Evolutionary conservation across 148 eudicot genomes (phyloP).

Genomic region (Amaranthus palmeri): DNA sequence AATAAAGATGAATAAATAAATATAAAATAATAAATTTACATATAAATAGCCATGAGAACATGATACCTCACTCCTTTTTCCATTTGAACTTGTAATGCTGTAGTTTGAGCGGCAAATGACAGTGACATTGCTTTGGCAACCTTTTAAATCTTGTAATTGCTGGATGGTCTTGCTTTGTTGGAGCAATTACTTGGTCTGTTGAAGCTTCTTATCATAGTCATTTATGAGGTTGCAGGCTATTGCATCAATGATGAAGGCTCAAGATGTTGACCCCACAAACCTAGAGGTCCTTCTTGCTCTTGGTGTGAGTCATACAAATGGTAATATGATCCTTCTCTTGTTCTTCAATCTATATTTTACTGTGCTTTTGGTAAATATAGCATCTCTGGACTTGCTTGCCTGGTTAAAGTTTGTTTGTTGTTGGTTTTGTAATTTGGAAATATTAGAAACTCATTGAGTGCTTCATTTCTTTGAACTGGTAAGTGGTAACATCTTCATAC

Average conservation of each 20-base stretch:
- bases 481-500: neutral
- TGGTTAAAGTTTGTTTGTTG: constrained; percentile 9
- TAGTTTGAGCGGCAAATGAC: neutral
- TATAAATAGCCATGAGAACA: neutral
- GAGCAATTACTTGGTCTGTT: neutral
- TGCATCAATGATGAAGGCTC: constrained; percentile 97
- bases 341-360: neutral
- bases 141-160: constrained; percentile 3
- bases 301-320: constrained; percentile 98
- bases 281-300: constrained; percentile 97
- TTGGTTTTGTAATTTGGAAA: constrained; percentile 2
- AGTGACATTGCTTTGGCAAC: neutral
- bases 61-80: neutral
- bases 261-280: constrained; percentile 82
- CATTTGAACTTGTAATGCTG: neutral
- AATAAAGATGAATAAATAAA: too few relatives aligned
- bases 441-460: too few relatives aligned
- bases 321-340: constrained; percentile 28
- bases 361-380: neutral
- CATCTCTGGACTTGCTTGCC: neutral
- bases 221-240: constrained; percentile 58
- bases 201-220: constrained; percentile 3
- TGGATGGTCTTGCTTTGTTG: neutral
- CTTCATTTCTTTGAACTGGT: neutral
- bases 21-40: too few relatives aligned